Evolutionary conservation across 768 basidiomycete species (phyloP).

Genomic region (Boletus patriciae): DNA sequence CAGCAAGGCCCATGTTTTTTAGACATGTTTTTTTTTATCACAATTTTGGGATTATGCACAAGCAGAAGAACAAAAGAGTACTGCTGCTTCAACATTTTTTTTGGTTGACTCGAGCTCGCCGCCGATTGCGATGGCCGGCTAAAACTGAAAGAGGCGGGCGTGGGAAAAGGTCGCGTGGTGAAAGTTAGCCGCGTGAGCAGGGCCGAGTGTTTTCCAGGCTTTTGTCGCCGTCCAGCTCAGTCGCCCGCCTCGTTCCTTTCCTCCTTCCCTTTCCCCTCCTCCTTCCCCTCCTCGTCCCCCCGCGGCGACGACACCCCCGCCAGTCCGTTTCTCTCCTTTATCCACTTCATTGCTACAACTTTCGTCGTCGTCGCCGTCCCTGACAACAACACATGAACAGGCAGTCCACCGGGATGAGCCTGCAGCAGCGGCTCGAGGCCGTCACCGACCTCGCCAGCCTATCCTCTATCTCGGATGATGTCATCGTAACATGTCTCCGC

Average conservation of each 20-base stretch:
- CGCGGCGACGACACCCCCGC: constrained; percentile 1
- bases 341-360: background rate
- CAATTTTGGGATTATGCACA: too few relatives aligned
- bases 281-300: background rate
- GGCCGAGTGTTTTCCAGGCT: constrained; percentile 22
- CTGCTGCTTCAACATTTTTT: background rate
- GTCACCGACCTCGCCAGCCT: constrained; percentile 69
- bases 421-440: constrained; percentile 71
- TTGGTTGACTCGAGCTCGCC: background rate
- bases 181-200: constrained; percentile 30
- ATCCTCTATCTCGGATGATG: constrained; percentile 73
- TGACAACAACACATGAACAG: background rate
- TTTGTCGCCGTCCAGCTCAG: constrained; percentile 15
- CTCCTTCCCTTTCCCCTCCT: constrained; percentile 7
- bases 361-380: background rate
- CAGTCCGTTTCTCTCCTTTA: background rate
- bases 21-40: too few relatives aligned
- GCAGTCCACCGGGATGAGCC: constrained; percentile 8
- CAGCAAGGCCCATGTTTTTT: constrained; percentile 33
- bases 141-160: constrained; percentile 13
- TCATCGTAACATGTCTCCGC: constrained; percentile 79
- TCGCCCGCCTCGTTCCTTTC: constrained; percentile 21
- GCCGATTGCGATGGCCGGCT: background rate
- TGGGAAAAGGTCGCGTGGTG: constrained; percentile 19
- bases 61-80: too few relatives aligned